Base-by-base conservation (phyloP, 352 stramenopile species). In the Phytophthora melonis region DNA sequence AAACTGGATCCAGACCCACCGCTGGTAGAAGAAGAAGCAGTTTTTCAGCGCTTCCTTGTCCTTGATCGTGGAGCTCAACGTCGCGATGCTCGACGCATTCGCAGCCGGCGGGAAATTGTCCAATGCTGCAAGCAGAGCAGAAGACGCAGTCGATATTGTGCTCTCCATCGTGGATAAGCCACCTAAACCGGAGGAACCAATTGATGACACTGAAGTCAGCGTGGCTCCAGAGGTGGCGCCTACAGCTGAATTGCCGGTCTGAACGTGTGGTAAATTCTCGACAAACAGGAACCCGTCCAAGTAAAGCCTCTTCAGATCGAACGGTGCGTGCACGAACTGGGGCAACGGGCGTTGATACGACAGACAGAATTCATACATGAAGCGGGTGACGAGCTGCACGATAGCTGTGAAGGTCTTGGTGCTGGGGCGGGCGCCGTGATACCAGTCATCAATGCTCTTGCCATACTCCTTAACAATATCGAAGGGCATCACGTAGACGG, bases 401-500 rank as follows among this genome's bases (percentile, higher is more conserved):
- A 94, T 94, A 18, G 81, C 67, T 19, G 89, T 86, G 18, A 98
- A 89, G 0, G 66, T 74, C 50, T 90, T 96, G 11, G 92, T 95
- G 16, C 89, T 85, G 9, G 92, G 92, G 0, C 77, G 81, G n/a
- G 82, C 70, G 34, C 64, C 81, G 30, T 81, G 75, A 72, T 97
- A 93, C 95, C 95, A 98, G 27, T 91, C 89, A 18, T 98, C 89
- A 16, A 98, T 64, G 19, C 89, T 89, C 47, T 87, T 86, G 45
- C 97, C 96, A 66, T 98, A 98, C 63, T 98, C 93, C 41, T 87
- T 83, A 3, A 98, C 93, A n/a, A 98, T 77, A 73, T 99, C 95
- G 67, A 98, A 98, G 0, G 90, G 77, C n/a, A 78, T 75, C 21
- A 88, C 75, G 67, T 91, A 90, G 30, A 79, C 73, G 14, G 81